Base-by-base conservation (phyloP, 116 monocot genomes). In the Trichopus zeylanicus region DNA sequence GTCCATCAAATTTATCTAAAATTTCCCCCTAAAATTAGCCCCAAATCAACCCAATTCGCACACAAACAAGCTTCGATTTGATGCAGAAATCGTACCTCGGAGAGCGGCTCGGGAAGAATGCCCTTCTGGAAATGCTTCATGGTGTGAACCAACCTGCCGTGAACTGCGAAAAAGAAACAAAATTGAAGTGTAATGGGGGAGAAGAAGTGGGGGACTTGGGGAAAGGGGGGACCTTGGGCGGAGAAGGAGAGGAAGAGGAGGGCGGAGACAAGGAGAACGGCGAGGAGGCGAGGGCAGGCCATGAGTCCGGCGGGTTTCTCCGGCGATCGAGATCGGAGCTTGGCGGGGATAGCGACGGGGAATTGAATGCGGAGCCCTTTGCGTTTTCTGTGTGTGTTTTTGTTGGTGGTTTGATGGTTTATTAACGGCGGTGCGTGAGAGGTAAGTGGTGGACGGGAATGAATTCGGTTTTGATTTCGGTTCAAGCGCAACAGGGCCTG, bases 1-100 rank as follows among this genome's bases (percentile, higher is more conserved):
- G 28, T 57, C 67, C 31, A 18, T n/a, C 49, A n/a, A n/a, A n/a
- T n/a, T n/a, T n/a, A 67, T 48, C 42, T 56, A 37, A 27, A 57
- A 2, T 21, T 22, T 32, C 54, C 22, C 33, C 37, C 33, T 53
- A n/a, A n/a, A n/a, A n/a, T n/a, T n/a, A n/a, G n/a, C n/a, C n/a
- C n/a, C n/a, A n/a, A n/a, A n/a, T n/a, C n/a, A n/a, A n/a, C n/a
- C n/a, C n/a, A n/a, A n/a, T n/a, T n/a, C n/a, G n/a, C n/a, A n/a
- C n/a, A n/a, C n/a, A n/a, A n/a, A n/a, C n/a, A n/a, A n/a, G n/a
- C n/a, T n/a, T n/a, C 13, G 16, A 55, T 0, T 18, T 30, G 11
- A 29, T 31, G 13, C 3, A 55, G 1, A 18, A 6, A 10, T 55
- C n/a, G 27, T 21, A 37, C 48, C 20, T 33, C 15, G 20, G 4